Conservation (phyloP, 129 eudicot genomes). For the Flaveria trinervia region DNA sequence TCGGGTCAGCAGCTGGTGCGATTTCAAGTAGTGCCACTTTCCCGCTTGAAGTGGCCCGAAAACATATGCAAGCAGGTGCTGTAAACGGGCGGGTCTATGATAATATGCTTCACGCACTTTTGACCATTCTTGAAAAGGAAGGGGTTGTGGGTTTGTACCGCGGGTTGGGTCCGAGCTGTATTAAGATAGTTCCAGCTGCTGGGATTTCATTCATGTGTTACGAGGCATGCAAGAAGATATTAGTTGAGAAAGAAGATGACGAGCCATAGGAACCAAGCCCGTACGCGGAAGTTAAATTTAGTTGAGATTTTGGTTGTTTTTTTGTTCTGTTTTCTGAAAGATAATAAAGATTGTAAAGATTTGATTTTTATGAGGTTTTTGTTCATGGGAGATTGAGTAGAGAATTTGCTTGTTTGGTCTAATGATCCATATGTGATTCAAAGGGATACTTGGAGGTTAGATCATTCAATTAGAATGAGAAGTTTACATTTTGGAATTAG, state of each 20-base stretch:
- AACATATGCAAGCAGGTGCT: constrained; percentile 94
- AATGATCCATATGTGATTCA: constrained; percentile 6
- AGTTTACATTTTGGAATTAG: constrained; percentile 5
- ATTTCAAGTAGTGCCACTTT: constrained; percentile 79
- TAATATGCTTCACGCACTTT: constrained; percentile 81
- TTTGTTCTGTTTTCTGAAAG: constrained; percentile 3
- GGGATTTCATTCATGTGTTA: constrained; percentile 98
- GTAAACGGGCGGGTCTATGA: constrained; percentile 67
- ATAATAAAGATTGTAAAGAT: constrained; percentile 29
- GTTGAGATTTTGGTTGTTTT: not conserved
- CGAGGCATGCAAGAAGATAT: constrained; percentile 81
- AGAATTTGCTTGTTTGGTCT: constrained; percentile 2
- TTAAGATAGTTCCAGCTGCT: constrained; percentile 85
- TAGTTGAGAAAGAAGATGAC: constrained; percentile 63
- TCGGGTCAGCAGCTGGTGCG: constrained; percentile 89
- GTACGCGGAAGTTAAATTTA: not conserved
- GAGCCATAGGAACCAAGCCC: constrained; percentile 15
- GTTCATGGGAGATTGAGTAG: constrained; percentile 13
- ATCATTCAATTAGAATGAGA: constrained; percentile 6
- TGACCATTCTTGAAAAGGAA: constrained; percentile 72
- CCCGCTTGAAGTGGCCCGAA: constrained; percentile 92
- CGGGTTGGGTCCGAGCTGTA: constrained; percentile 87
- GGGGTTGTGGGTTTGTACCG: constrained; percentile 68
- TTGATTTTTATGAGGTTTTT: constrained; percentile 1
- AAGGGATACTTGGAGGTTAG: constrained; percentile 21